Base-by-base conservation (phyloP, 179 eudicot genomes). In the Vitellaria paradoxa region DNA sequence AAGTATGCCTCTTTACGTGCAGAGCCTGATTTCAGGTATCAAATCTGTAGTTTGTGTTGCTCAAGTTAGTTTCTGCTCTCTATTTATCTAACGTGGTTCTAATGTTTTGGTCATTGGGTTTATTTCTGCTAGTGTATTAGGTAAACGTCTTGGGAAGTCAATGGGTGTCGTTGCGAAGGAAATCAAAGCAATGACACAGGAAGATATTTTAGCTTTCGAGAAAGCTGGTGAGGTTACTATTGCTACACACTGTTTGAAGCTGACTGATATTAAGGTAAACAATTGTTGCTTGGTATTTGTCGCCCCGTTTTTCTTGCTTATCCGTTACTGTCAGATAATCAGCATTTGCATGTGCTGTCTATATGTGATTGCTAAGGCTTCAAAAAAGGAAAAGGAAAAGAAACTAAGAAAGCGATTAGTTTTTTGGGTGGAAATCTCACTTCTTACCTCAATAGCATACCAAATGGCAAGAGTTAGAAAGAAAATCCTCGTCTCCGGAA, bases 21-120 rank as follows among this genome's bases (percentile, higher is more conserved):
- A 42, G 99, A 96, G 82, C 99, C 99, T 63, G 99, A 93, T 78
- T 96, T 92, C 85, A 93, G 98, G 98, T 93, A 82, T 75, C 68
- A n/a, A 67, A 30, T 26, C 9, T 78, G 10, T 52, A 53, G 26
- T 66, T 55, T 55, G 23, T 67, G 20, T 53, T 30, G 13, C 14
- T 62, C 37, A 20, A 15, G 65, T 23, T 68, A 37, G 42, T 66
- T 52, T 56, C 9, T 11, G 53, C 30, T 24, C 46, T 26, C 75
- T 70, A 23, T 45, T 24, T 42, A 42, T 68, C 42, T 67, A 55
- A 68, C 65, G 7, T 13, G 18, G 56, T 24, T 6, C 53, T 67
- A 26, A 66, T 6, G 55, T 30, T 76, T n/a, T n/a, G 64, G 40
- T 75, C 30, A 40, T 53, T 61, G 80, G 55, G 21, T 45, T 80